Percentiles rank a stretch among this genome's conserved stretches.
These are phyloP conservation scores for Paramecium tetraurelia DNA, from an alignment of 73 alveolate species.

Conservation along the genomic window DNA sequence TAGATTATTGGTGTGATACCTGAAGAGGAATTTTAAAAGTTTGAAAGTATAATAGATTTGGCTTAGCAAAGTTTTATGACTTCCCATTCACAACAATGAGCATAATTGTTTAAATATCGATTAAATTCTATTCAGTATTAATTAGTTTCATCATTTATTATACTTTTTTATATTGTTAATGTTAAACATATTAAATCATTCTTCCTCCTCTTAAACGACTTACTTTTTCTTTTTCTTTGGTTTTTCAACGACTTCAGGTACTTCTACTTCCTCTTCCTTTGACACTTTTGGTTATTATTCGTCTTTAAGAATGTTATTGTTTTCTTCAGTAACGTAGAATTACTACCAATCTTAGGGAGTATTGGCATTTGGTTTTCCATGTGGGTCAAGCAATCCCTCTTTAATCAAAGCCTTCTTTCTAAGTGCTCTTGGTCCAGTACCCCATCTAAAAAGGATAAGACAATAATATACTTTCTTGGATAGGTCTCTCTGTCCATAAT, in stretches of 20 bases:
- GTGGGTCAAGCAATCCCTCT: constrained; percentile 96
- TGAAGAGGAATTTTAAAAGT: not conserved
- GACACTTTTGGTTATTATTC: not conserved
- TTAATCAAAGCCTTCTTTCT: constrained; percentile 95
- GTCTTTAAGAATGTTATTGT: constrained; percentile 42
- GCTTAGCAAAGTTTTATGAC: constrained; percentile 13
- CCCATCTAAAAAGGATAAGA: constrained; percentile 82
- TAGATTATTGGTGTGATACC: not conserved
- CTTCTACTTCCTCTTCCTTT: not conserved
- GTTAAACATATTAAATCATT: not conserved
- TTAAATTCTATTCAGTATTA: not conserved
- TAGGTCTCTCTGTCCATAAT: constrained; percentile 99
- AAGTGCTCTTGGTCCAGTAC: constrained; percentile 98
- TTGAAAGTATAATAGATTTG: not conserved
- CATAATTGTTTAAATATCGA: not conserved
- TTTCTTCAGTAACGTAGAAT: constrained; percentile 52
- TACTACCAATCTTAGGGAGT: constrained; percentile 60
- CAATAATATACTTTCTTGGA: constrained; percentile 77
- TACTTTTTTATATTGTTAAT: not conserved
- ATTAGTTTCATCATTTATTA: not conserved
- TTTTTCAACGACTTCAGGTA: not conserved
- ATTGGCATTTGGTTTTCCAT: constrained; percentile 77
- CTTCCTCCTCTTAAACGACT: constrained; percentile 13
- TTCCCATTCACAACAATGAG: not conserved
- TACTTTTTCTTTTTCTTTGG: constrained; percentile 20